Evolutionary conservation across 2,329 filamentous ascomycete species (phyloP).

Genomic region (Scedosporium apiospermum): DNA sequence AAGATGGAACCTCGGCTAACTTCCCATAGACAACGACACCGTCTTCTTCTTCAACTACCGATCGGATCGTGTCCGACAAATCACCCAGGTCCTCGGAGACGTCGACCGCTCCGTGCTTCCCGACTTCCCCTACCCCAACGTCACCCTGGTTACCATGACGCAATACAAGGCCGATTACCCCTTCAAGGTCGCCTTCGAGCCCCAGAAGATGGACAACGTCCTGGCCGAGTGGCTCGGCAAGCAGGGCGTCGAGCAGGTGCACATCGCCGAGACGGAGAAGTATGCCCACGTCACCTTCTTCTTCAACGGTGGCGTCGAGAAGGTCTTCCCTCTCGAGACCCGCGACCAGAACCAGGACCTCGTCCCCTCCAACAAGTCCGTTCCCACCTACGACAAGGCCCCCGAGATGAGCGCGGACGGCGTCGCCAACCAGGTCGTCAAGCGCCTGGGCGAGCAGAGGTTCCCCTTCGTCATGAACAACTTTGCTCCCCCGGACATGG

Average conservation of each 20-base stretch:
- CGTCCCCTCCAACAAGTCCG: slow-evolving; percentile 80
- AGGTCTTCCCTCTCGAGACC: slow-evolving; percentile 84
- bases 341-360: slow-evolving; percentile 72
- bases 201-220: slow-evolving; percentile 96
- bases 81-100: slow-evolving; percentile 87
- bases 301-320: slow-evolving; percentile 98
- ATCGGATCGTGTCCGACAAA: slow-evolving; percentile 91
- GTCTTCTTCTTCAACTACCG: slow-evolving; percentile 99
- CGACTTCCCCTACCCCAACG: slow-evolving; percentile 89
- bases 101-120: slow-evolving; percentile 84
- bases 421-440: slow-evolving; percentile 81
- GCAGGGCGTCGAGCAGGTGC: slow-evolving; percentile 83
- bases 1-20: slow-evolving; percentile 6
- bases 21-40: slow-evolving; percentile 65
- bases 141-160: slow-evolving; percentile 92
- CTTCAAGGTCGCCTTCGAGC: slow-evolving; percentile 85
- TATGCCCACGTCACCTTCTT: slow-evolving; percentile 99
- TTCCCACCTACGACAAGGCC: slow-evolving; percentile 88
- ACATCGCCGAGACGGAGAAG: slow-evolving; percentile 98
- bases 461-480: slow-evolving; percentile 99
- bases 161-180: slow-evolving; percentile 94
- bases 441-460: slow-evolving; percentile 73
- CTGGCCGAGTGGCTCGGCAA: slow-evolving; percentile 92
- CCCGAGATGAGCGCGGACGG: slow-evolving; percentile 92
- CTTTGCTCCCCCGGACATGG: slow-evolving; percentile 98